These are phyloP conservation scores for Hypsizygus ulmarius DNA, from an alignment of 1,284 basidiomycete genomes.

Conservation along the genomic window DNA sequence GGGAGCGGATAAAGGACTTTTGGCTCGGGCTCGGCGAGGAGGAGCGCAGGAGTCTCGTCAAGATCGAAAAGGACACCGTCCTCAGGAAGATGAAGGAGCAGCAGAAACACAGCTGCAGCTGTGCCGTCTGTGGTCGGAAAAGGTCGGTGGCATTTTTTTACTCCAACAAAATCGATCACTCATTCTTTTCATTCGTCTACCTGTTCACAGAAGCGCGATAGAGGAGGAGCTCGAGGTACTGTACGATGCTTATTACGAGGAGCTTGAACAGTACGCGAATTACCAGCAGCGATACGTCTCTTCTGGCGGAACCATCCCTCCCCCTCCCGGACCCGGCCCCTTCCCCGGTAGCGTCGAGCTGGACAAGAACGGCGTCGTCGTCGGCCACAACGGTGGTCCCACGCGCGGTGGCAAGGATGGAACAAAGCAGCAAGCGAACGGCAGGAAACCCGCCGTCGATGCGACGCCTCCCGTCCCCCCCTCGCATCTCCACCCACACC, in stretches of 20 bases:
- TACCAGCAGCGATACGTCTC: conserved; percentile 93
- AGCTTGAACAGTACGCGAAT: conserved; percentile 97
- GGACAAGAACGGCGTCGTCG: conserved; percentile 85
- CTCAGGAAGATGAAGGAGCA: conserved; percentile 99
- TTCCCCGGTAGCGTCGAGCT: conserved; percentile 98
- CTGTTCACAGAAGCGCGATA: conserved; percentile 77
- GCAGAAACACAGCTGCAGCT: conserved; percentile 93
- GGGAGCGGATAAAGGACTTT: conserved; percentile 96
- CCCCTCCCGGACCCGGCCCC: conserved; percentile 93
- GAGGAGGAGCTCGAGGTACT: conserved; percentile 99
- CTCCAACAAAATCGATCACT: conserved; percentile 17
- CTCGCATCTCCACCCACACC: conserved; percentile 12
- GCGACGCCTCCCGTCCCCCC: conserved; percentile 15
- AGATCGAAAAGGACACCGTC: conserved; percentile 97
- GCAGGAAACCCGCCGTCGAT: conserved; percentile 34
- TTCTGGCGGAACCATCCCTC: conserved; percentile 81
- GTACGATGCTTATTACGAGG: conserved; percentile 99
- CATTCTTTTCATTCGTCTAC: conserved; percentile 17
- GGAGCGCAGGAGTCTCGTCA: conserved; percentile 87
- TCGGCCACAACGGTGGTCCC: conserved; percentile 41
- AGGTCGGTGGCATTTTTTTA: conserved; percentile 56
- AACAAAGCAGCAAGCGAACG: conserved; percentile 29
- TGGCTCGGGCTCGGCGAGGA: conserved; percentile 90
- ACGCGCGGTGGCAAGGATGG: conserved; percentile 21
- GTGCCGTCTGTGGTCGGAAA: conserved; percentile 96